A percentile compares a stretch with the other conserved stretches of the same genome.
phyloP scores from a whole-genome alignment of 2,329 filamentous ascomycete species.

The Botrytis elliptica region DNA sequence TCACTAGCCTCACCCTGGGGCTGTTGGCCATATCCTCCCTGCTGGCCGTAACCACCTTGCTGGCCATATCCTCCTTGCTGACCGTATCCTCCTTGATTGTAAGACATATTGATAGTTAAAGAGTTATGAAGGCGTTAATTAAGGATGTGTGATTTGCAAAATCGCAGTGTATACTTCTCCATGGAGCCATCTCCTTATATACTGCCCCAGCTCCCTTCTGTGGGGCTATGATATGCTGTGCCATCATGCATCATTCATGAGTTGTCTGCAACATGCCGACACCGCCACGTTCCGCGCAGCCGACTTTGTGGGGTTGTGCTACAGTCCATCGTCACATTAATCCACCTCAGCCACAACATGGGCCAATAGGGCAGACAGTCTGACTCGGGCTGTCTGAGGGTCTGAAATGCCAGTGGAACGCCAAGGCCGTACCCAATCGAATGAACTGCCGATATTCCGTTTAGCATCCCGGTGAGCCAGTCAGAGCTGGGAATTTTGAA shows the following conservation, averaged over 20 bases:
- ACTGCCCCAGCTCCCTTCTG: neutral
- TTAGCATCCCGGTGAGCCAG: neutral
- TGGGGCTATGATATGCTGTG: neutral
- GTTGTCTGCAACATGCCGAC: neutral
- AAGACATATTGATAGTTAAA: neutral
- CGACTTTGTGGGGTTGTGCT: neutral
- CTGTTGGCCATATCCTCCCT: neutral
- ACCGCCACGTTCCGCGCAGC: neutral
- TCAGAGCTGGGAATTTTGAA: neutral
- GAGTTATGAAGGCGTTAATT: neutral
- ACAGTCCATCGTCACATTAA: neutral
- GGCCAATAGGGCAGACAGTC: constrained; percentile 1
- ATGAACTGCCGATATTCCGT: neutral
- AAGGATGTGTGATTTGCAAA: neutral
- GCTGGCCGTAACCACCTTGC: neutral
- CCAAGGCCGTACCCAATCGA: neutral
- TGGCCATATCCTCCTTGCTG: neutral
- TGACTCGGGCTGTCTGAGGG: neutral
- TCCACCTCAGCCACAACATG: neutral
- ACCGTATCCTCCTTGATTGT: neutral
- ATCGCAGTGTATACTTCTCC: neutral
- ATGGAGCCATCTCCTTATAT: neutral
- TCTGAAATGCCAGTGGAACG: neutral
- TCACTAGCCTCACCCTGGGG: neutral
- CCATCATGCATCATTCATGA: constrained; percentile 1